Evolutionary conservation across 2,329 filamentous ascomycete species (phyloP), one percentile per base, ranked within the genome.

Genomic region (Sphaerostilbella broomeana): DNA sequence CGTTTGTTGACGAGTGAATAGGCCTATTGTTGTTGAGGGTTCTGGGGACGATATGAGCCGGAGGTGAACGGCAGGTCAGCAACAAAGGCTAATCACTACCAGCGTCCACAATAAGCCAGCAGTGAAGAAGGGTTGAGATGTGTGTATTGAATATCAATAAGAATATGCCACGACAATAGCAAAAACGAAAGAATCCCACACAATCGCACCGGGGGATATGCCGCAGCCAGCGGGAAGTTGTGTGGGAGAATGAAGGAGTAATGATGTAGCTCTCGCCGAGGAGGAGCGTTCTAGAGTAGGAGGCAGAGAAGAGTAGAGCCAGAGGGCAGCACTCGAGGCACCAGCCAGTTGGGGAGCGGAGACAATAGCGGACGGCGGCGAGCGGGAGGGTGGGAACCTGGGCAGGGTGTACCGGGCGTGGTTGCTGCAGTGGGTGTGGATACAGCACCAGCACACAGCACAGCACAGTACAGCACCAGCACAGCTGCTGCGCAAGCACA

Each of bases 311-410:
- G 46, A 53, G 48, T 46, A 47, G 52, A 40, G 43, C 35, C 35
- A 43, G 51, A 48, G 45, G 45, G 51, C 52, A 55, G 33, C n/a
- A n/a, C 24, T 20, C 39, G 27, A 37, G 39, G 38, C 36, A 35
- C 37, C 41, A 37, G 39, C 39, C 41, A 54, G 53, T 52, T 52
- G 52, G 50, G 50, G 51, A 49, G 55, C 53, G 52, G 54, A 57
- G 54, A 55, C 51, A 51, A 52, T 56, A 51, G 52, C 49, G 53
- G 52, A 56, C 51, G 48, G 36, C 40, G 49, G 49, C 46, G 50
- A 51, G 47, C 47, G 49, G 53, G 52, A 48, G 48, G 51, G 54
- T 56, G 48, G 42, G 38, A 37, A 41, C 38, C 36, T 16, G 41
- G 30, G 16, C 12, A 39, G 40, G 39, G 32, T 28, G 39, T 42